phyloP scores from a whole-genome alignment of 192 early-diverging fungal species.

The Glomus cerebriforme region DNA sequence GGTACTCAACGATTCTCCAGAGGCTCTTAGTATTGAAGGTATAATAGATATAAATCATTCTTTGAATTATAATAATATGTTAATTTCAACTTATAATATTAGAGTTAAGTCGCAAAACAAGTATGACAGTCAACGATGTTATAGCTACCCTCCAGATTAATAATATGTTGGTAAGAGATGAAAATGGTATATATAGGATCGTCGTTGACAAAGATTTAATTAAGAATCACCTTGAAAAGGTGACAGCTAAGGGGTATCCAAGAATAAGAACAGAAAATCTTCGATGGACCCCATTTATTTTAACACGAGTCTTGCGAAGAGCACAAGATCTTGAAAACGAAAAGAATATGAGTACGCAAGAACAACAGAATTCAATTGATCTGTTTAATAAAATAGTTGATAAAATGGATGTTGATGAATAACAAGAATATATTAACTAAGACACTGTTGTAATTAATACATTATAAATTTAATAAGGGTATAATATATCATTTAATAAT shows the following conservation, averaged over 20 bases:
- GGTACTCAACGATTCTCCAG: constrained; percentile 54
- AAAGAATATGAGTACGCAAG: background rate
- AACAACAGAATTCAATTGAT: background rate
- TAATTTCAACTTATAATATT: constrained; percentile 26
- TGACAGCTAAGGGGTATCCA: constrained; percentile 54
- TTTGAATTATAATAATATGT: background rate
- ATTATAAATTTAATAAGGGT: background rate
- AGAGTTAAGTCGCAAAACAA: constrained; percentile 66
- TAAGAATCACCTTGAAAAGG: constrained; percentile 47
- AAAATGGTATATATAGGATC: constrained; percentile 40
- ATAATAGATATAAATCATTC: background rate
- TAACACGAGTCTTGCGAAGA: constrained; percentile 42
- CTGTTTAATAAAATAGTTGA: background rate
- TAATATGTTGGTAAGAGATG: constrained; percentile 49
- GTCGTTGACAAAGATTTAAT: constrained; percentile 49
- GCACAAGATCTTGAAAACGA: background rate
- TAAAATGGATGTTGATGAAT: background rate
- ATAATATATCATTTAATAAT: background rate
- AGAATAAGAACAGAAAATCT: constrained; percentile 60
- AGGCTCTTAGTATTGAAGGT: constrained; percentile 57
- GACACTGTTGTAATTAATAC: background rate
- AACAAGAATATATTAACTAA: background rate
- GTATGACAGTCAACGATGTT: constrained; percentile 82
- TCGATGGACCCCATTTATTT: constrained; percentile 70
- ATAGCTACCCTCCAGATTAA: constrained; percentile 70